Base-by-base conservation (phyloP, 345 rosid genomes). In the Murraya paniculata region DNA sequence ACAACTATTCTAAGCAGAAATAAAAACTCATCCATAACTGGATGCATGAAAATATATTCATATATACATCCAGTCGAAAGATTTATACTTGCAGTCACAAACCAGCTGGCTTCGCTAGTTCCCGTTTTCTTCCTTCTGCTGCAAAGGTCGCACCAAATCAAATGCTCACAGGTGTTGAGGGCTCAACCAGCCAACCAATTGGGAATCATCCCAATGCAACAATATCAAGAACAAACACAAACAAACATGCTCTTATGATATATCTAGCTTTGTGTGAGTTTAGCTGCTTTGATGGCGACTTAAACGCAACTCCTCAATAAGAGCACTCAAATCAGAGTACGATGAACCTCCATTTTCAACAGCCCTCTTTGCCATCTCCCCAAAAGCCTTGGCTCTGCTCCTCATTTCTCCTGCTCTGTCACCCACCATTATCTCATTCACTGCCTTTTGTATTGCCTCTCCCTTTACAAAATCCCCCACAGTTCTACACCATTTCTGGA, bases 331-430 rank as follows among this genome's bases (percentile, higher is more conserved):
- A 25, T 84, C 87, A 22, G 77, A 80, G 27, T 73, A 28, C 45
- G 92, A 88, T 39, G 92, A 90, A 65, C 92, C 91, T 19, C 87
- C 87, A 72, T 79, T 87, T 81, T 83, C 76, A 22, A 78, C 77
- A 3, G 89, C 86, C 2, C 41, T 82, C 61, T 62, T 84, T 19
- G 90, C 89, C 85, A 76, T 81, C 59, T 73, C 78, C 48, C 68
- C 72, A 0, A 87, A 71, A 14, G 45, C 76, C 39, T 41, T 77
- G 2, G 86, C 84, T 39, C 70, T 48, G 13, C 3, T 60, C 3
- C 87, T 81, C 77, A 82, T 79, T 71, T 75, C 86, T 70, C 86
- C 86, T 7, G 80, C 90, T 65, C 81, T 83, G 60, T 85, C 89
- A 7, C 88, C 92, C 19, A 62, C 82, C 87, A 78, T 53, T 10